These are phyloP conservation scores for Alternaria dauci DNA, from an alignment of 2,329 filamentous ascomycete species.

Conservation along the genomic window DNA sequence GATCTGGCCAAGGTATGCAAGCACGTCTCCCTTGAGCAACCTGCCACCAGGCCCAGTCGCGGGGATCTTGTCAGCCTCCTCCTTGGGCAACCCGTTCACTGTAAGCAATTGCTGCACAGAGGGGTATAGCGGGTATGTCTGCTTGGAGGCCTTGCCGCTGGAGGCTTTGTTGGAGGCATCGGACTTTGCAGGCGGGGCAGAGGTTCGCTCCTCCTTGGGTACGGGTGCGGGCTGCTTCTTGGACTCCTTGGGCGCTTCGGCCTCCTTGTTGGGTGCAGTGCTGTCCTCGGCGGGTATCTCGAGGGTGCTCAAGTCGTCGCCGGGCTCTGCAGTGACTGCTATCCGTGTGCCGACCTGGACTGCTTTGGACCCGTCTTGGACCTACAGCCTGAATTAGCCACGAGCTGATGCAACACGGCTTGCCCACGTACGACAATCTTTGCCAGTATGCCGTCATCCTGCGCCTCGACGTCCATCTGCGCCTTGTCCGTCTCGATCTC, in stretches of 20 bases:
- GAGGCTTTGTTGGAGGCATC: constrained; percentile 41
- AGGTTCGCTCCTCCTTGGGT: constrained; percentile 48
- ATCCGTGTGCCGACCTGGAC: constrained; percentile 83
- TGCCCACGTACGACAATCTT: constrained; percentile 70
- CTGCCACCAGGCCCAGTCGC: constrained; percentile 88
- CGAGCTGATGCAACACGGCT: background rate
- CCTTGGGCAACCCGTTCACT: constrained; percentile 77
- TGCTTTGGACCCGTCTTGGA: constrained; percentile 75
- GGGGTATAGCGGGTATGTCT: constrained; percentile 78
- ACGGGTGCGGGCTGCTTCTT: constrained; percentile 35
- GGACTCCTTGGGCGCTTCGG: constrained; percentile 45
- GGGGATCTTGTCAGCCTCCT: constrained; percentile 80
- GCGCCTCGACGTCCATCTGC: constrained; percentile 92
- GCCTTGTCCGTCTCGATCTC: constrained; percentile 96
- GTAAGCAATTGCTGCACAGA: constrained; percentile 85
- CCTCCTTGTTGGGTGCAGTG: constrained; percentile 52
- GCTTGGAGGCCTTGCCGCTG: constrained; percentile 64
- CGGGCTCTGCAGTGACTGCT: constrained; percentile 81
- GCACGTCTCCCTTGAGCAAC: constrained; percentile 92
- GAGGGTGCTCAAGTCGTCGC: constrained; percentile 77
- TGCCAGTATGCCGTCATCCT: constrained; percentile 85
- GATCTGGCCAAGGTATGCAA: constrained; percentile 86
- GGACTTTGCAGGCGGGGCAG: constrained; percentile 41
- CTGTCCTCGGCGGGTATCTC: constrained; percentile 76
- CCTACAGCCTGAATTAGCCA: constrained; percentile 42